A percentile compares a stretch with the other conserved stretches of the same genome.
Conservation (phyloP, 2,329 filamentous ascomycete species). For the Neonectria sp. region DNA sequence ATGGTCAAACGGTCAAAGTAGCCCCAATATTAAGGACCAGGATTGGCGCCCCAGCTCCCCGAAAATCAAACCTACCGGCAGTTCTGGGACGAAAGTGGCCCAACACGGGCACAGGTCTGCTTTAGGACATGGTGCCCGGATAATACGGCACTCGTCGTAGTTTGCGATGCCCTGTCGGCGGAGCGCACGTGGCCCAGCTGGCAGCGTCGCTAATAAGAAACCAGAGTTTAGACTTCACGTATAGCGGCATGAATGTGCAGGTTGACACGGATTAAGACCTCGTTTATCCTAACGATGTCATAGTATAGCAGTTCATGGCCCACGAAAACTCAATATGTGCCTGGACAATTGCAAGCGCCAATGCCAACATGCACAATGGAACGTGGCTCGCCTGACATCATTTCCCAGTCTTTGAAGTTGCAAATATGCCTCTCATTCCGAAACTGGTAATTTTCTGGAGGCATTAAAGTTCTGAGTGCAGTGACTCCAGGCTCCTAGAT, state of each 20-base stretch:
- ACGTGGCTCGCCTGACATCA: conserved; percentile 1
- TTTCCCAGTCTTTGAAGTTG: not conserved
- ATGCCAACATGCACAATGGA: not conserved
- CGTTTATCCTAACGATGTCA: not conserved
- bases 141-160: not conserved
- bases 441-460: not conserved
- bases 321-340: conserved; percentile 1
- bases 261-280: not conserved
- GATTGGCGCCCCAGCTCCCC: not conserved
- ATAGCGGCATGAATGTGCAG: not conserved
- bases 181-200: not conserved
- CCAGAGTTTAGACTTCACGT: not conserved
- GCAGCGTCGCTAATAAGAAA: not conserved
- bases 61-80: not conserved
- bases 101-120: not conserved
- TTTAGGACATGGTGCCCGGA: not conserved
- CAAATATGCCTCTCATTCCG: not conserved
- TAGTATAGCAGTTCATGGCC: not conserved
- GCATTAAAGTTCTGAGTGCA: not conserved
- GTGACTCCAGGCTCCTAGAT: not conserved
- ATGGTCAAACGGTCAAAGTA: not conserved
- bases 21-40: not conserved
- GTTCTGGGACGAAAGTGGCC: not conserved
- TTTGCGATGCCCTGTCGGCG: not conserved
- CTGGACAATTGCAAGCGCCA: not conserved